phyloP scores from a whole-genome alignment of 345 rosid species.

The Arabidopsis thaliana region DNA sequence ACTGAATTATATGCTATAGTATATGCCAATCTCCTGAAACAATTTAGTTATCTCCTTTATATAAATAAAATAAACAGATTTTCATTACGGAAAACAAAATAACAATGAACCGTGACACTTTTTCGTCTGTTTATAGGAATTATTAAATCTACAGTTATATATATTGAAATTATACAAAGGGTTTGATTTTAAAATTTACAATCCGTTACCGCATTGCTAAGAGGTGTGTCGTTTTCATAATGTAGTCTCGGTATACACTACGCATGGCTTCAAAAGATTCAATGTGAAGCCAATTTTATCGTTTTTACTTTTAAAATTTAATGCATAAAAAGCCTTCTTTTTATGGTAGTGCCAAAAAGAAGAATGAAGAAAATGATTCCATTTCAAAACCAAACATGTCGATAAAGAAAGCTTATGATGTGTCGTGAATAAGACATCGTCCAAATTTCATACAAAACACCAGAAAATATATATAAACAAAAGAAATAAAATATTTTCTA shows the following conservation, averaged over 20 bases:
- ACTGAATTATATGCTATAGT: not conserved
- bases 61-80: too few species aligned
- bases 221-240: not conserved
- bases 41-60: too few species aligned
- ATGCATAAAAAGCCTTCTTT: not conserved
- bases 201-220: not conserved
- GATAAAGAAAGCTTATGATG: not conserved
- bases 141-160: not conserved
- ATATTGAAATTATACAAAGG: not conserved
- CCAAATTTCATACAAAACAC: not conserved
- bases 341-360: not conserved
- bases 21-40: not conserved
- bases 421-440: not conserved
- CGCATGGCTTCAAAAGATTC: not conserved
- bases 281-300: not conserved
- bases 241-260: not conserved
- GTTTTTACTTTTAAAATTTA: too few species aligned
- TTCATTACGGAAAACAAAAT: too few species aligned
- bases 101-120: slow-evolving; percentile 25
- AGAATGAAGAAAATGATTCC: not conserved
- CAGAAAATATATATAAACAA: not conserved
- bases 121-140: slow-evolving; percentile 6
- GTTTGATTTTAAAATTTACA: not conserved
- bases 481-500: not conserved
- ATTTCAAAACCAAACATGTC: not conserved